phyloP scores from a whole-genome alignment of 2,329 filamentous ascomycete species.

The Furcasterigmium furcatum region DNA sequence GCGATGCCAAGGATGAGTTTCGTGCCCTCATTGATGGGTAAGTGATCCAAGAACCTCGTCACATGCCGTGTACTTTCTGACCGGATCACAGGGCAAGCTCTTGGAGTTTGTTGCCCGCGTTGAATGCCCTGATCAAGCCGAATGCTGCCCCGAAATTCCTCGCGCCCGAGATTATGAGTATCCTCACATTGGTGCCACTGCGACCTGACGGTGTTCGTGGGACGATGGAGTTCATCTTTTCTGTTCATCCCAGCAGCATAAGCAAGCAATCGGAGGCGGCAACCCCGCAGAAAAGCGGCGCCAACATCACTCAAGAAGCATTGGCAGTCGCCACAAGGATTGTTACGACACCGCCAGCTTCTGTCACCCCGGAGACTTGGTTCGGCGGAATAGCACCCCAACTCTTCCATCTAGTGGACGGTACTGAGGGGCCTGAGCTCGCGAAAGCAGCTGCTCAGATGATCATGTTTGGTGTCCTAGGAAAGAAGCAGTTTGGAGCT shows the following conservation, averaged over 20 bases:
- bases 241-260: conserved; percentile 57
- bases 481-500: conserved; percentile 59
- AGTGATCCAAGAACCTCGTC: not conserved
- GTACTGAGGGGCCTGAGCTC: conserved; percentile 52
- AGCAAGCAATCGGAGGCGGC: conserved; percentile 34
- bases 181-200: conserved; percentile 59
- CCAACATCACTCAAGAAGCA: conserved; percentile 66
- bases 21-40: conserved; percentile 47
- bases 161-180: conserved; percentile 50
- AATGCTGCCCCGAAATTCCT: conserved; percentile 57
- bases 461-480: conserved; percentile 65
- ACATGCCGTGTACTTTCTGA: no score
- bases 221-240: conserved; percentile 68
- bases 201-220: conserved; percentile 61
- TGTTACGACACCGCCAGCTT: conserved; percentile 55
- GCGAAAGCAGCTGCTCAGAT: conserved; percentile 58
- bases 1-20: conserved; percentile 34
- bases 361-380: conserved; percentile 54
- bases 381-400: conserved; percentile 59
- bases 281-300: conserved; percentile 50
- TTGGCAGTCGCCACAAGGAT: conserved; percentile 60
- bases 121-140: conserved; percentile 64
- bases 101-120: conserved; percentile 54
- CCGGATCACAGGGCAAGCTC: conserved; percentile 28
- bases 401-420: conserved; percentile 59